Evolutionary conservation across 768 basidiomycete genomes (phyloP), one percentile per base, ranked within the genome.

Genomic region (Mycena chlorophos): DNA sequence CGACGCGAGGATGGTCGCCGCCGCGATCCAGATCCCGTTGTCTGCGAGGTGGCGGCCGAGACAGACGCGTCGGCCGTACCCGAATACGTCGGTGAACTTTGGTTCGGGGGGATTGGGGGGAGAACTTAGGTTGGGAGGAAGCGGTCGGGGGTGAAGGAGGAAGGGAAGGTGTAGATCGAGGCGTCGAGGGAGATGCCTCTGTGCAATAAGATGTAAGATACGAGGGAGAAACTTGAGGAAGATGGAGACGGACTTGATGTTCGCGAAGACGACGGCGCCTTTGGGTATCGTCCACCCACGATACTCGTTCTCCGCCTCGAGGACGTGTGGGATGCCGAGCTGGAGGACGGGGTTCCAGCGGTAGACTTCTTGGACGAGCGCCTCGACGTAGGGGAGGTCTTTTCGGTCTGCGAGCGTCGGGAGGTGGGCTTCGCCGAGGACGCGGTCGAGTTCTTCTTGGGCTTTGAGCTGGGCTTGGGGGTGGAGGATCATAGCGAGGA

Each of bases 11-110:
- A 82, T 73, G 10, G 72, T 68, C 1, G 77, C 75, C 17, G 76
- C 68, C 22, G 77, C 67, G 28, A 82, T 68, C 77, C 80, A 83
- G 27, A 75, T 56, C 2, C 78, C 76, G 4, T 72, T 71, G 49
- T 80, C 76, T 52, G 77, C 75, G 26, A 84, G 71, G 61, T 80
- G 66, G 26, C 61, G 48, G 4, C 82, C 82, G 0, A 80, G 80
- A 60, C 81, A 84, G 4, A 77, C 74, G 54, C 58, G 55, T 19
- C 58, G 56, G 3, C 57, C 54, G 38, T 52, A 55, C 14, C 54
- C 61, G 38, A 61, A 61, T 26, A n/a, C 34, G 51, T 38, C 51
- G 25, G 8, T 26, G 52, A 58, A 55, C 16, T 38, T 5, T 3
- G 62, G 56, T 37, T 60, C 53, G 34, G 31, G 39, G 10, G 51